Evolutionary conservation across 2,329 filamentous ascomycete genomes (phyloP).

Genomic region (Cercospora sp.): DNA sequence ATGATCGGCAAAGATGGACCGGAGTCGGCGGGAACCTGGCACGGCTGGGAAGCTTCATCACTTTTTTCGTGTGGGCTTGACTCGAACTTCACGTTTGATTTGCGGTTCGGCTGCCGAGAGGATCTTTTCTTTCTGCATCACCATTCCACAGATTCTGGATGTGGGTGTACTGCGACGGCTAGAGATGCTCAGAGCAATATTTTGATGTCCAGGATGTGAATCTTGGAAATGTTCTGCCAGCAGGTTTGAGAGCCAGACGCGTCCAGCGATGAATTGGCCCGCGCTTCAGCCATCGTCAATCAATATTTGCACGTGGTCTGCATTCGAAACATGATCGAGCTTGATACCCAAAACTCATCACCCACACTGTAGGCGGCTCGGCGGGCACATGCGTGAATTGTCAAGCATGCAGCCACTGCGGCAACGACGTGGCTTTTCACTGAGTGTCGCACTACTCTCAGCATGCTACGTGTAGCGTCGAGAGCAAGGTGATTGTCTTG

Average conservation of each 20-base stretch:
- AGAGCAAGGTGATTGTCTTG: not conserved
- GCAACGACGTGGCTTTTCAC: not conserved
- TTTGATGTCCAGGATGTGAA: not conserved
- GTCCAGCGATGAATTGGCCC: not conserved
- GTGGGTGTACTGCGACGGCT: not conserved
- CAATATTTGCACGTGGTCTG: not conserved
- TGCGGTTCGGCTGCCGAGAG: not conserved
- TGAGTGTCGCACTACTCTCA: not conserved
- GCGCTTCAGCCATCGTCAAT: not conserved
- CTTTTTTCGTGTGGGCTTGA: not conserved
- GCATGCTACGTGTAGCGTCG: not conserved
- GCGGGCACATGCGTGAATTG: not conserved
- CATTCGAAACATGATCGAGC: not conserved
- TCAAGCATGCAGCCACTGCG: not conserved
- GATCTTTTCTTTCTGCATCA: not conserved
- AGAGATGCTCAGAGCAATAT: not conserved
- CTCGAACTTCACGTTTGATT: not conserved
- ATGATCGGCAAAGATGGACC: constrained; percentile 5
- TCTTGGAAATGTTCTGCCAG: not conserved
- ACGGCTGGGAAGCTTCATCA: not conserved
- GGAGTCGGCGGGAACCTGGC: constrained; percentile 3
- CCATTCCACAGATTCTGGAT: not conserved
- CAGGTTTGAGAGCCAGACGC: not conserved
- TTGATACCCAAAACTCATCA: not conserved
- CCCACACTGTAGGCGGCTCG: not conserved